Evolutionary conservation across 768 basidiomycete genomes (phyloP), one percentile per base, ranked within the genome.

Genomic region (Pulveroboletus frians): DNA sequence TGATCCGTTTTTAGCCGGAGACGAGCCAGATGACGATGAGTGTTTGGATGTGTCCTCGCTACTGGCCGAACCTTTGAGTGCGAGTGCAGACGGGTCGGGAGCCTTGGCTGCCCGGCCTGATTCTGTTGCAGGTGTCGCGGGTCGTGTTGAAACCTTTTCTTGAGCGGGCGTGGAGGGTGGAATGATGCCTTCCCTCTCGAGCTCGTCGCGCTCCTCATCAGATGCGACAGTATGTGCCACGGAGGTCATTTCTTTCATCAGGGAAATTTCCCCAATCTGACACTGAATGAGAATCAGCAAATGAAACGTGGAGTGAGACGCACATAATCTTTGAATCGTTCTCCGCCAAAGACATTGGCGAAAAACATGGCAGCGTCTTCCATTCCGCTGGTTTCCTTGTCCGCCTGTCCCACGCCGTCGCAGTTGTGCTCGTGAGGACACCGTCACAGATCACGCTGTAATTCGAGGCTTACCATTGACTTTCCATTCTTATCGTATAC

Each of bases 401-500:
- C 88, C 50, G 78, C 75, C 84, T 84, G 54, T 30, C 50, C 45
- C 44, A 32, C 21, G 18, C 20, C 36, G 26, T 17, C 47, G 4
- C 40, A 43, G 38, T 8, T 26, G 37, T 49, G 49, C 26, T 38
- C 38, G 38, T 52, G 1, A 50, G 46, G 23, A 46, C 11, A 5
- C 26, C 53, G 47, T 44, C 29, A 40, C 38, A 37, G 50, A 54
- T 53, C 41, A 20, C 9, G 5, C 14, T 36, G 38, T 13, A 49
- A 56, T 39, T 43, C 41, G 52, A 15, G 30, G 62, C 80, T 58
- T 58, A 86, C 90, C 80, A 88, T 90, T 43, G 82, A 79, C 69
- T 89, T 91, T 38, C 96, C 96, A 73, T 95, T 86, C 73, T 92
- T 92, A 69, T 99, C 93, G 62, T 99, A 99, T 18, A 92, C 87